Base-by-base conservation (phyloP, 495 filamentous ascomycete genomes). In the Penicillium soppii region DNA sequence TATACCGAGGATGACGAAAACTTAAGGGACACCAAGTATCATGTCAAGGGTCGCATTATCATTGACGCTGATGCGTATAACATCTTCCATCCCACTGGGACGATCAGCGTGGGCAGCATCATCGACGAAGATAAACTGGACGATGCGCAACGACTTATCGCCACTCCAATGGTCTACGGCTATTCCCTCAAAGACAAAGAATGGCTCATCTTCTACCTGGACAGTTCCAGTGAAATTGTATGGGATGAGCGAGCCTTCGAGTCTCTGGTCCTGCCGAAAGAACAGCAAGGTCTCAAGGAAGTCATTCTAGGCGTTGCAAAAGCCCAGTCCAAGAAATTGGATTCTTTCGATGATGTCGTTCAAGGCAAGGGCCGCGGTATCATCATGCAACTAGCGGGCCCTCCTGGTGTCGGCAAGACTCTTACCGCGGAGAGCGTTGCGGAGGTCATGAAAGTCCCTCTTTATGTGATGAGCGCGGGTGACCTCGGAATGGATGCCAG, bases 231-330 rank as follows among this genome's bases (percentile, higher is more conserved):
- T 38, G 65, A 79, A 43, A 77, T 84, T 17, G 58, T 53, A 1
- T 86, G 78, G 74, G 73, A 84, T 50, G 58, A 67, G 2, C 60
- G 67, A 3, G 81, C 79, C 9, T 85, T 86, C 54, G 74, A 81
- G 22, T 70, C 70, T 1, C 69, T 87, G 0, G 78, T 84, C 5
- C 64, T 87, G 4, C 63, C 63, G 3, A 16, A 42, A 16, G 56
- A 40, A 13, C 61, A 65, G 19, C 39, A 60, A 15, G 44, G 53
- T 17, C 43, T 69, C n/a, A 72, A 69, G 32, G 46, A 62, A 1
- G 43, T 68, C n/a, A 57, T 71, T 32, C 47, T 67, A 19, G 66
- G 57, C 8, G 44, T 71, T 40, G 64, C 64, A 37, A 63, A 65
- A 5, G 54, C 66, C 8, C 66, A 69, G 20, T 59, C 61, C 10